These are phyloP conservation scores for Paraconiothyrium sp. DNA, from an alignment of 2,329 filamentous ascomycete species.

Conservation along the genomic window DNA sequence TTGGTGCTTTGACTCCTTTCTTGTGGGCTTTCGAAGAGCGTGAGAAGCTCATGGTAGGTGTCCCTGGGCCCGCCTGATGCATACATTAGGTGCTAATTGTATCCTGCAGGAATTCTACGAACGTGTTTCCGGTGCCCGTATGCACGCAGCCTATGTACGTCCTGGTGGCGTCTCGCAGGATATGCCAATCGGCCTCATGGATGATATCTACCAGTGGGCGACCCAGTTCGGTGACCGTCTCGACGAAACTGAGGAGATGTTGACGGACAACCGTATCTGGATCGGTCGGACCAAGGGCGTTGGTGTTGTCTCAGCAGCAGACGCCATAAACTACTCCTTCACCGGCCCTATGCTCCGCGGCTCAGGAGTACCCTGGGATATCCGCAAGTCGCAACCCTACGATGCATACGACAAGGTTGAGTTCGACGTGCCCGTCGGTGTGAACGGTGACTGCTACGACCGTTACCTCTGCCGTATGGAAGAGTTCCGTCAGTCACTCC, in stretches of 20 bases:
- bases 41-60: constrained; percentile 95
- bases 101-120: constrained; percentile 92
- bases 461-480: constrained; percentile 99
- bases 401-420: constrained; percentile 98
- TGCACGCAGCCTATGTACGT: constrained; percentile 96
- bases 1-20: constrained; percentile 97
- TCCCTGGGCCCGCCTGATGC: constrained; percentile 6
- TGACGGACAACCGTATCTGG: constrained; percentile 99
- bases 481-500: constrained; percentile 97
- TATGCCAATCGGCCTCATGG: constrained; percentile 89
- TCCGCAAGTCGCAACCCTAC: constrained; percentile 96
- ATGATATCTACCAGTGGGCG: constrained; percentile 99
- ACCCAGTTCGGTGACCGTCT: constrained; percentile 99
- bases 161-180: constrained; percentile 97
- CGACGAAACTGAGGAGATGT: constrained; percentile 97
- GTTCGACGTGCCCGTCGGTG: constrained; percentile 95
- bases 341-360: constrained; percentile 97
- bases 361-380: constrained; percentile 93
- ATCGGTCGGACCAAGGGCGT: constrained; percentile 90
- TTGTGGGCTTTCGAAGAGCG: constrained; percentile 99
- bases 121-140: constrained; percentile 95
- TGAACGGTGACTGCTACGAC: constrained; percentile 99
- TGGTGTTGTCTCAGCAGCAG: constrained; percentile 87
- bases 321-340: constrained; percentile 97
- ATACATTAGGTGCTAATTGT: constrained; percentile 20